phyloP scores from a whole-genome alignment of 2,329 filamentous ascomycete genomes.

The Penicillium sp. region DNA sequence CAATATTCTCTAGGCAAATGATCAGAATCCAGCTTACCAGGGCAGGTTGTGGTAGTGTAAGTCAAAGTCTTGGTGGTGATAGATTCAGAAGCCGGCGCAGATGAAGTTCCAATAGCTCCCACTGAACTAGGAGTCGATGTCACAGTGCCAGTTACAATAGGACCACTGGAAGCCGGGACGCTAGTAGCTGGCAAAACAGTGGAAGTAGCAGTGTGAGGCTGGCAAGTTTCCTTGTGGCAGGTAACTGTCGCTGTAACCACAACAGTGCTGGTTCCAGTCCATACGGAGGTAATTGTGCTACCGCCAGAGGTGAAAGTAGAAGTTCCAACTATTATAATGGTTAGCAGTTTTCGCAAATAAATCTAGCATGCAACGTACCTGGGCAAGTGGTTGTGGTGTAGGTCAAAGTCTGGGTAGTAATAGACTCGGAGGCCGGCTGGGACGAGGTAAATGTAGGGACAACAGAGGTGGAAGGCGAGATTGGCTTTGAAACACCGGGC shows the following conservation, averaged over 20 bases:
- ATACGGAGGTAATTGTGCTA: constrained; percentile 6
- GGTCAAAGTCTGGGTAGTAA: constrained; percentile 13
- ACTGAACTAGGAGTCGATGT: background rate
- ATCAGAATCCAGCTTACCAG: constrained; percentile 10
- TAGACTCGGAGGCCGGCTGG: constrained; percentile 2
- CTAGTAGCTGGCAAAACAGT: too few relatives aligned
- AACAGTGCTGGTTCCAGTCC: constrained; percentile 13
- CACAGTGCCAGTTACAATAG: background rate
- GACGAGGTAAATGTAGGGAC: constrained; percentile 1
- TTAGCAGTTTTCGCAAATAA: background rate
- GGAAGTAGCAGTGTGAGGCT: constrained; percentile 6
- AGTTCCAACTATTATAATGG: constrained; percentile 2
- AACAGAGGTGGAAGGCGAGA: constrained; percentile 2
- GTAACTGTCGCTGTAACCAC: constrained; percentile 14
- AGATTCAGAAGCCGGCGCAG: background rate
- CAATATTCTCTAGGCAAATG: background rate
- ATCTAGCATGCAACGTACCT: constrained; percentile 1
- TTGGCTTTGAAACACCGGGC: background rate
- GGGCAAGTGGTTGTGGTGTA: constrained; percentile 15
- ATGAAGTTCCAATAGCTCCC: background rate
- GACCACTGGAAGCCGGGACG: background rate
- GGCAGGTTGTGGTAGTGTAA: constrained; percentile 14
- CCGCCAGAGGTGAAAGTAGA: constrained; percentile 10
- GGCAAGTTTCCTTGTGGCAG: constrained; percentile 14
- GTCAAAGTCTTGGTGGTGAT: constrained; percentile 13